A percentile compares a stretch with the other conserved stretches of the same genome.
phyloP scores from a whole-genome alignment of 805 yeast genomes.

The Lipomyces lipofer region DNA sequence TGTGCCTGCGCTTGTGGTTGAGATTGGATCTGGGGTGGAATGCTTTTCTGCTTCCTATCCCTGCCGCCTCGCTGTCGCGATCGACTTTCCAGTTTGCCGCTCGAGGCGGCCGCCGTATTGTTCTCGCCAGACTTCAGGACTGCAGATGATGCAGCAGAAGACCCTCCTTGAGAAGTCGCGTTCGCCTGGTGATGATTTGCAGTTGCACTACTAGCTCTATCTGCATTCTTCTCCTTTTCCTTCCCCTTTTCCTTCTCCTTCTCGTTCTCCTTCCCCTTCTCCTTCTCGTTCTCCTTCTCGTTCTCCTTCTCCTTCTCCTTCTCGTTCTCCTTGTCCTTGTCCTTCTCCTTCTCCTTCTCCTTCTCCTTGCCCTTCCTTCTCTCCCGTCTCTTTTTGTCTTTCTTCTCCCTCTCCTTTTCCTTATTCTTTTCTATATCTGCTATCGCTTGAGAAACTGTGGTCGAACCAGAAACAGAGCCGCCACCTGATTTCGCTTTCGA shows the following conservation, averaged over 20 bases:
- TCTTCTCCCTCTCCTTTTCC: conserved; percentile 33
- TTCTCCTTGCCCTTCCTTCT: conserved; percentile 6
- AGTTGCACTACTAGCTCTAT: neutral
- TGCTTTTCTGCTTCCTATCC: neutral
- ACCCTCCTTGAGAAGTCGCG: too few species aligned
- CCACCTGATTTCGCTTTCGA: neutral
- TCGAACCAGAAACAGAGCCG: conserved; percentile 34
- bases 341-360: conserved; percentile 10
- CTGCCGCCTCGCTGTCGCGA: too few species aligned
- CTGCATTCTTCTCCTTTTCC: neutral
- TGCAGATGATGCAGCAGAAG: too few species aligned
- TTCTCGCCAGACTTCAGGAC: too few species aligned
- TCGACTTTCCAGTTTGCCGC: too few species aligned
- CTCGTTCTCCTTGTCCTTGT: conserved; percentile 5
- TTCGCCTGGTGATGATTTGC: too few species aligned
- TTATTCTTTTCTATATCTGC: too few species aligned
- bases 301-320: neutral
- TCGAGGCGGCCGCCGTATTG: too few species aligned
- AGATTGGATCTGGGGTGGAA: neutral
- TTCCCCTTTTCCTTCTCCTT: neutral
- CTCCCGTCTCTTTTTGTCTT: conserved; percentile 16
- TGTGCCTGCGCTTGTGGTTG: too few species aligned
- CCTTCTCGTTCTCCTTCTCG: neutral
- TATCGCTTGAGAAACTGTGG: conserved; percentile 16
- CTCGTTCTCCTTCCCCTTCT: neutral